Percentiles rank a stretch among this genome's conserved stretches.
These are phyloP conservation scores for Nicotiana knightiana DNA, from an alignment of 257 asterid genomes.

Conservation along the genomic window DNA sequence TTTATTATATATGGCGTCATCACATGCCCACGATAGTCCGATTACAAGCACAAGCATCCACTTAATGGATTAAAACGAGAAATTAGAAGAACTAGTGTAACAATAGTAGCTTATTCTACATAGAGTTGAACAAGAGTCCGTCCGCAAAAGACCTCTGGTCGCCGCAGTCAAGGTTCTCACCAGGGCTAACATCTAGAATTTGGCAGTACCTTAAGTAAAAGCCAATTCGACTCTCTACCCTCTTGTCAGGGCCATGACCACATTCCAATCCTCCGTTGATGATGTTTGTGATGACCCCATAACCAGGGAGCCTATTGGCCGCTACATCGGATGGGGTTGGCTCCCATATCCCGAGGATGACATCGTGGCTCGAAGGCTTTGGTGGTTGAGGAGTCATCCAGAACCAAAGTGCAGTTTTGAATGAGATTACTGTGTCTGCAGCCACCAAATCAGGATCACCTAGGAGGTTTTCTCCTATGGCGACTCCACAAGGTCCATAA, in stretches of 20 bases:
- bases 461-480: slow-evolving; percentile 20
- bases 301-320: slow-evolving; percentile 21
- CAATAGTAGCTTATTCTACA: background rate
- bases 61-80: background rate
- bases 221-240: slow-evolving; percentile 18
- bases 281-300: slow-evolving; percentile 27
- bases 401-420: slow-evolving; percentile 32
- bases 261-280: slow-evolving; percentile 31
- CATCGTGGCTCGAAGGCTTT: slow-evolving; percentile 30
- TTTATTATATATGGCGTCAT: too few relatives aligned
- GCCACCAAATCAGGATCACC: slow-evolving; percentile 27
- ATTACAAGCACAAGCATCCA: background rate
- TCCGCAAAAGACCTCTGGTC: slow-evolving; percentile 17
- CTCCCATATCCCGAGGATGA: slow-evolving; percentile 21
- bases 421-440: slow-evolving; percentile 14
- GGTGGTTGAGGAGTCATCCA: slow-evolving; percentile 32
- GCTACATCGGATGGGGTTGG: slow-evolving; percentile 18
- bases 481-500: slow-evolving; percentile 25
- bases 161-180: slow-evolving; percentile 23
- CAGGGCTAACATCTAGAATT: slow-evolving; percentile 17
- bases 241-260: slow-evolving; percentile 14
- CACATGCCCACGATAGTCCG: too few relatives aligned
- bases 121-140: background rate
- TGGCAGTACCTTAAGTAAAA: slow-evolving; percentile 21
- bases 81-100: background rate